These are phyloP conservation scores for Cyathus striatus DNA, from an alignment of 768 basidiomycete genomes.

Conservation along the genomic window DNA sequence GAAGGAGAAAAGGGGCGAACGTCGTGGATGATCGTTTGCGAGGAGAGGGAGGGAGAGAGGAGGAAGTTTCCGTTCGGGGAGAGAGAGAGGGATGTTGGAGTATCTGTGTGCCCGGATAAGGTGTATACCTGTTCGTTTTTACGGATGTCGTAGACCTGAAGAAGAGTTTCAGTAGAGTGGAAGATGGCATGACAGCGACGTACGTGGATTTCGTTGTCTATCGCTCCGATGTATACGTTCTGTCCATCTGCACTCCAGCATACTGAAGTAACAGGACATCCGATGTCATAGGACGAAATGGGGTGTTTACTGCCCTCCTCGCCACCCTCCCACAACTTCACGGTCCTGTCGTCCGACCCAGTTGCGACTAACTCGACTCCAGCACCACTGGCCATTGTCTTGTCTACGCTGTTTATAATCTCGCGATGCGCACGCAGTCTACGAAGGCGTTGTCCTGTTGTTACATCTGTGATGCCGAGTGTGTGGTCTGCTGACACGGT, in stretches of 20 bases:
- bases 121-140: slow-evolving; percentile 78
- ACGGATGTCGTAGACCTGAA: slow-evolving; percentile 91
- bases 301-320: slow-evolving; percentile 69
- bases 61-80: slow-evolving; percentile 87
- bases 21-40: slow-evolving; percentile 85
- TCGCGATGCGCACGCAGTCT: slow-evolving; percentile 87
- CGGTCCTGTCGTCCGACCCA: slow-evolving; percentile 89
- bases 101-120: slow-evolving; percentile 84
- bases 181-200: no score
- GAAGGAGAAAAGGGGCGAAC: slow-evolving; percentile 90
- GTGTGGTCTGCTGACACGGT: slow-evolving; percentile 90
- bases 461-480: slow-evolving; percentile 69
- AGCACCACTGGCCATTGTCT: slow-evolving; percentile 78
- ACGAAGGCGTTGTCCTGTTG: slow-evolving; percentile 76
- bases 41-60: slow-evolving; percentile 88
- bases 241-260: slow-evolving; percentile 91
- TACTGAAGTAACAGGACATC: slow-evolving; percentile 88
- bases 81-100: slow-evolving; percentile 87
- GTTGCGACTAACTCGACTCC: slow-evolving; percentile 84
- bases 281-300: slow-evolving; percentile 77
- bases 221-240: slow-evolving; percentile 82
- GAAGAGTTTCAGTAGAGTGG: no score
- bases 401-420: slow-evolving; percentile 85
- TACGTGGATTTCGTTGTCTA: slow-evolving; percentile 97
- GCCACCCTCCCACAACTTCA: slow-evolving; percentile 88